Conservation (phyloP, 306 rosid species). For the Cucurbita moschata region DNA sequence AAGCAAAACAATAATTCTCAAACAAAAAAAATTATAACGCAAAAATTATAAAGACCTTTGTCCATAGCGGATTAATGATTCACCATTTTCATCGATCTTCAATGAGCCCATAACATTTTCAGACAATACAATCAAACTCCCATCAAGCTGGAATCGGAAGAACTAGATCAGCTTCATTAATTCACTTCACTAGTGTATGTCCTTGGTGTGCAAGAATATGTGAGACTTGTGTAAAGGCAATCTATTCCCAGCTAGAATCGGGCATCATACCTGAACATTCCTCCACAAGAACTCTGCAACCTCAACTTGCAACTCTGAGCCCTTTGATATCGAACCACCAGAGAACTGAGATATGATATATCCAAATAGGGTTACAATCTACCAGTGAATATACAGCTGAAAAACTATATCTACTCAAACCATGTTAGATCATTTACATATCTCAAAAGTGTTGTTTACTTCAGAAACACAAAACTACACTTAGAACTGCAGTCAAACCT, state of each 20-base stretch:
- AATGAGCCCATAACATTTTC: constrained; percentile 56
- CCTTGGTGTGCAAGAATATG: neutral
- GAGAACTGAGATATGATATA: constrained; percentile 32
- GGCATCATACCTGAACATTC: constrained; percentile 54
- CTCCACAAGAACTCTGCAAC: constrained; percentile 84
- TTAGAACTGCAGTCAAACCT: neutral
- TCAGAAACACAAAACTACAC: neutral
- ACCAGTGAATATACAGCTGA: neutral
- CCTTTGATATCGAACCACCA: constrained; percentile 72
- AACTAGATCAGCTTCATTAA: constrained; percentile 21
- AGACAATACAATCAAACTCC: constrained; percentile 62
- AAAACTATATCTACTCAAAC: neutral
- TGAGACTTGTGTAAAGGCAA: neutral
- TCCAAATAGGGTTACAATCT: neutral
- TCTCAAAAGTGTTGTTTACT: neutral
- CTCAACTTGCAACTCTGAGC: constrained; percentile 86
- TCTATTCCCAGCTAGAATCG: neutral
- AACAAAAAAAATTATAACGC: neutral
- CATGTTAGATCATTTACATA: neutral
- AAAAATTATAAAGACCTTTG: constrained; percentile 31
- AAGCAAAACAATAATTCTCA: neutral
- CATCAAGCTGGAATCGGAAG: constrained; percentile 47
- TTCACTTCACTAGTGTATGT: neutral
- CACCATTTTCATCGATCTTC: constrained; percentile 38
- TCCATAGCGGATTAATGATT: constrained; percentile 61